Conservation (phyloP, 345 rosid species). For the Cardamine chenopodiifolia region DNA sequence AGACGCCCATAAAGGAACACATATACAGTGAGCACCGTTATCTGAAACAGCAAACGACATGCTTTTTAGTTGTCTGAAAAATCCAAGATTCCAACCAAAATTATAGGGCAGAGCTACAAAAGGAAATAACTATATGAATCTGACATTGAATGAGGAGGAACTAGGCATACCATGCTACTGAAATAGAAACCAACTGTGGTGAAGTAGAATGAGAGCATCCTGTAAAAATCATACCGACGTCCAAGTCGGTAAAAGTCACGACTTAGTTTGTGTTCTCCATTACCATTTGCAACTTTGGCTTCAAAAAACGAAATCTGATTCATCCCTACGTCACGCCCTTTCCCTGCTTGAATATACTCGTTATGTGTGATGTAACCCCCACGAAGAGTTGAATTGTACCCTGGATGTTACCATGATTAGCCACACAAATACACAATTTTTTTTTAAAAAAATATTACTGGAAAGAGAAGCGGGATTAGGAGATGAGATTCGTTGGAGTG, state of each 20-base stretch:
- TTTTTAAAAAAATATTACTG: background rate
- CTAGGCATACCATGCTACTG: conserved; percentile 79
- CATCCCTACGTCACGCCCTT: conserved; percentile 97
- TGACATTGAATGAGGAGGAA: background rate
- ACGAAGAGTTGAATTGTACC: conserved; percentile 89
- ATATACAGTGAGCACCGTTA: conserved; percentile 80
- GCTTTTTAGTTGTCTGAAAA: conserved; percentile 1
- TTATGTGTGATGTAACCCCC: conserved; percentile 91
- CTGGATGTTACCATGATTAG: conserved; percentile 52
- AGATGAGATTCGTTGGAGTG: conserved; percentile 67
- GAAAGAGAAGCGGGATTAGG: conserved; percentile 13
- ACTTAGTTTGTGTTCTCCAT: conserved; percentile 97
- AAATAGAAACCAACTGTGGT: conserved; percentile 98
- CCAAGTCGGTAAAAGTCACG: conserved; percentile 97
- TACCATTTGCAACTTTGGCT: conserved; percentile 96
- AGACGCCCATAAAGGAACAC: conserved; percentile 92
- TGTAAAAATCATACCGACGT: conserved; percentile 83
- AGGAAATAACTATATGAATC: conserved; percentile 1
- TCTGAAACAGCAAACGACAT: conserved; percentile 52
- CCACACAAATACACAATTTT: conserved; percentile 10
- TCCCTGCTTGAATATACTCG: conserved; percentile 97
- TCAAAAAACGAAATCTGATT: conserved; percentile 89
- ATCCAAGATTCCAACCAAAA: conserved; percentile 5
- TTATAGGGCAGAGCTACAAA: conserved; percentile 18
- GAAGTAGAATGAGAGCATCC: conserved; percentile 98